A percentile compares a stretch with the other conserved stretches of the same genome.
These are phyloP conservation scores for Solanum ossicruentum DNA, from an alignment of 257 asterid species.

Conservation along the genomic window DNA sequence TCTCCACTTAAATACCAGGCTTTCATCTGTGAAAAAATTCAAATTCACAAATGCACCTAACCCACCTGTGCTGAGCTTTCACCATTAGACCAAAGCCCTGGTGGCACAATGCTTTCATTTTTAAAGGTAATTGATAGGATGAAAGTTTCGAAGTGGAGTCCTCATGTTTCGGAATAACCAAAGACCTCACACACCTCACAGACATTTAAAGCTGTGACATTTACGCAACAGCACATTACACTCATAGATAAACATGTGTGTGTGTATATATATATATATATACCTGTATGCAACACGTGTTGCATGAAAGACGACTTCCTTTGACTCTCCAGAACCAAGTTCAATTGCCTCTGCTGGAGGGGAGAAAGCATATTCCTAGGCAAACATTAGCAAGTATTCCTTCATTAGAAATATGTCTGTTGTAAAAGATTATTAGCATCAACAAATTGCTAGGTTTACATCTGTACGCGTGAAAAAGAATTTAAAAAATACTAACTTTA, in stretches of 20 bases:
- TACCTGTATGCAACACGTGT: slow-evolving; percentile 95
- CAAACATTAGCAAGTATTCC: slow-evolving; percentile 9
- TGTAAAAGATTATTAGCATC: background rate
- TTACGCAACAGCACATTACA: background rate
- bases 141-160: background rate
- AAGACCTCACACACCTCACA: background rate
- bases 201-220: background rate
- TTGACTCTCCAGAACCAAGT: slow-evolving; percentile 86
- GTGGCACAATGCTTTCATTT: background rate
- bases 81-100: background rate
- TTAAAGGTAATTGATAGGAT: background rate
- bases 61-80: background rate
- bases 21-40: background rate
- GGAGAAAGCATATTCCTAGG: slow-evolving; percentile 87
- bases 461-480: background rate
- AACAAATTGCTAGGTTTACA: background rate
- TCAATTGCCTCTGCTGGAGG: slow-evolving; percentile 88
- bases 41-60: background rate
- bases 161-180: background rate
- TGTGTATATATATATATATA: background rate
- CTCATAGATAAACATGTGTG: background rate
- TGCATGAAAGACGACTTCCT: slow-evolving; percentile 71
- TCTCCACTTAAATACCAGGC: background rate
- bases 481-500: background rate
- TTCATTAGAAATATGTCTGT: background rate